A percentile compares a stretch with the other conserved stretches of the same genome.
phyloP scores from a whole-genome alignment of 805 yeast species.

The Zygosaccharomyces kombuchaensis region DNA sequence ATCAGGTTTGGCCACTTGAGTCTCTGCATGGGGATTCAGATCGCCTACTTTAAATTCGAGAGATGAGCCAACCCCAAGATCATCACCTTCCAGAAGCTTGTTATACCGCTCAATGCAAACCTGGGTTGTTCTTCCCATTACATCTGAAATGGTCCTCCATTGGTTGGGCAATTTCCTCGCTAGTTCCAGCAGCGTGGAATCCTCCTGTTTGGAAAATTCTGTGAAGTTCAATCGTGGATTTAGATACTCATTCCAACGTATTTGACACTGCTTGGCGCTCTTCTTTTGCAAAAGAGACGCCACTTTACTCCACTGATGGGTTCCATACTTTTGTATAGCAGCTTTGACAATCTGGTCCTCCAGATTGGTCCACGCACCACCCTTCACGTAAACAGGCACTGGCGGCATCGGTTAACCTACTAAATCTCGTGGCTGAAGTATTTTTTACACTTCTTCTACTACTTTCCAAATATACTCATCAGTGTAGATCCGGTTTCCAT shows the following conservation, averaged over 20 bases:
- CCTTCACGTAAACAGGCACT: constrained; percentile 71
- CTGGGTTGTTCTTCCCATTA: constrained; percentile 79
- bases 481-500: neutral
- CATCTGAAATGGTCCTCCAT: constrained; percentile 87
- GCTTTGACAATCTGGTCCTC: constrained; percentile 86
- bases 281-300: constrained; percentile 81
- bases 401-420: constrained; percentile 27
- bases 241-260: constrained; percentile 87
- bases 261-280: constrained; percentile 86
- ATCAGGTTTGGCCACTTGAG: constrained; percentile 78
- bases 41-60: constrained; percentile 45
- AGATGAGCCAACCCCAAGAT: constrained; percentile 38
- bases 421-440: neutral
- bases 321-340: constrained; percentile 88
- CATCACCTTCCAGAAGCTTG: constrained; percentile 41
- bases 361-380: constrained; percentile 84
- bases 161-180: constrained; percentile 80
- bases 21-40: constrained; percentile 67
- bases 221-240: constrained; percentile 63
- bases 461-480: neutral
- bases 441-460: neutral
- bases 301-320: constrained; percentile 92
- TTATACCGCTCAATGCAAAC: constrained; percentile 85
- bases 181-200: constrained; percentile 59
- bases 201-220: constrained; percentile 76